Evolutionary conservation across 148 eudicot genomes (phyloP).

Genomic region (Arbutus unedo): DNA sequence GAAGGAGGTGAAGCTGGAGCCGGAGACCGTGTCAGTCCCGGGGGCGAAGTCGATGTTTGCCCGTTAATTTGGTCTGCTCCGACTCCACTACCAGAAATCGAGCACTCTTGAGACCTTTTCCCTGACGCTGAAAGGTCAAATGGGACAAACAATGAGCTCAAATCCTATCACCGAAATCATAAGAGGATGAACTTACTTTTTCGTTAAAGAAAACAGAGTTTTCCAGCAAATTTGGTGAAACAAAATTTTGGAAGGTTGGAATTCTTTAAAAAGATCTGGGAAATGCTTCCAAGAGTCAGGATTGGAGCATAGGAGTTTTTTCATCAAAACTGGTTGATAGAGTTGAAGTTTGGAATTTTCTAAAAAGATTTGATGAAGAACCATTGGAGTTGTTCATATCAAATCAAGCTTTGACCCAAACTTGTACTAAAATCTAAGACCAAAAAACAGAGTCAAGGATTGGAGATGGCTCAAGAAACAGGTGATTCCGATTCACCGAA

Average conservation of each 20-base stretch:
- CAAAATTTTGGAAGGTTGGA: not conserved
- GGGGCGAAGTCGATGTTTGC: not conserved
- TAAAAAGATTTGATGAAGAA: not conserved
- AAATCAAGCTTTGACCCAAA: no score
- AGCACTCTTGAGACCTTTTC: slow-evolving; percentile 72
- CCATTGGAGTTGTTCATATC: slow-evolving; percentile 55
- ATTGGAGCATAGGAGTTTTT: no score
- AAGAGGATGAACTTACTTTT: no score
- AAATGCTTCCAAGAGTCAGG: no score
- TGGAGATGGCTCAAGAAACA: not conserved
- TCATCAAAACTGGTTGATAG: no score
- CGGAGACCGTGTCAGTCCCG: slow-evolving; percentile 23
- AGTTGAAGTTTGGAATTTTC: no score
- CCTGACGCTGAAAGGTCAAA: slow-evolving; percentile 47
- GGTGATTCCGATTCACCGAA: no score
- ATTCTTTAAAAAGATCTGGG: no score
- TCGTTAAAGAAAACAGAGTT: no score
- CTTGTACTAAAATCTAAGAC: no score
- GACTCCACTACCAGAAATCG: slow-evolving; percentile 31
- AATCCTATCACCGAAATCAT: no score
- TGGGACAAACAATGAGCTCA: not conserved
- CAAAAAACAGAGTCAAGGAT: no score
- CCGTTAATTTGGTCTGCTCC: not conserved
- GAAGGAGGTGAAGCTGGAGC: slow-evolving; percentile 81
- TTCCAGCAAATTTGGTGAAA: slow-evolving; percentile 22